Conservation (phyloP, 345 rosid species). For the Sisymbrium altissimum region DNA sequence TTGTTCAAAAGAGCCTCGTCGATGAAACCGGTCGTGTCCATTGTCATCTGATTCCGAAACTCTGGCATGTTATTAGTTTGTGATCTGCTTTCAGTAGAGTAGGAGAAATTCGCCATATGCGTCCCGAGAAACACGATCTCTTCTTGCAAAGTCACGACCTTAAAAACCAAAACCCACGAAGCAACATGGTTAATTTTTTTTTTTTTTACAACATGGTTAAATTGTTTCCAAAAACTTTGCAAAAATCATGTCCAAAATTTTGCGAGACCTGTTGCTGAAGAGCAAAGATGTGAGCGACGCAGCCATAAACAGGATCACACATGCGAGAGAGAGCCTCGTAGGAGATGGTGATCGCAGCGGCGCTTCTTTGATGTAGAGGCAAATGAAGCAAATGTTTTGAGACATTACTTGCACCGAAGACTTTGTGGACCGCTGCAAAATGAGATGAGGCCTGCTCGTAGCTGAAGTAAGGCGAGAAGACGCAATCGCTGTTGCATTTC, state of each 20-base stretch:
- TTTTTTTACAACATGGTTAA: not conserved
- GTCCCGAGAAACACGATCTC: conserved; percentile 24
- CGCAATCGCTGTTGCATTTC: conserved; percentile 51
- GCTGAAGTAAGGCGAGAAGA: conserved; percentile 51
- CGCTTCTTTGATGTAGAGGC: conserved; percentile 45
- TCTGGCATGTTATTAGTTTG: conserved; percentile 15
- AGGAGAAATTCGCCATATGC: conserved; percentile 13
- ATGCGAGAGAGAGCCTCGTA: conserved; percentile 61
- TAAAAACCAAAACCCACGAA: not conserved
- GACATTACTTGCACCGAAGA: conserved; percentile 62
- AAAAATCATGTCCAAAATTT: not conserved
- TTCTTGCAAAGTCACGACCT: conserved; percentile 32
- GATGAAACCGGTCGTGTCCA: conserved; percentile 17
- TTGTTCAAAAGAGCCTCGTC: conserved; percentile 3
- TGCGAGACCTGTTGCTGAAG: conserved; percentile 54
- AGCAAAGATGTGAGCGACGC: conserved; percentile 58
- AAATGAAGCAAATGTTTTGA: conserved; percentile 51
- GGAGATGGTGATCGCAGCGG: conserved; percentile 52
- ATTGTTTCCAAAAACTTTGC: not conserved
- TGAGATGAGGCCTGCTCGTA: conserved; percentile 54
- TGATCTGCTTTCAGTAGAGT: conserved; percentile 6
- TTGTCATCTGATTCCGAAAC: conserved; percentile 18
- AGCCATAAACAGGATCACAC: conserved; percentile 58
- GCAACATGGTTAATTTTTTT: not conserved
- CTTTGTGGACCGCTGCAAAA: conserved; percentile 61